A percentile compares a stretch with the other conserved stretches of the same genome.
These are phyloP conservation scores for Vanrija pseudolonga DNA, from an alignment of 1,284 basidiomycete species.

Conservation along the genomic window DNA sequence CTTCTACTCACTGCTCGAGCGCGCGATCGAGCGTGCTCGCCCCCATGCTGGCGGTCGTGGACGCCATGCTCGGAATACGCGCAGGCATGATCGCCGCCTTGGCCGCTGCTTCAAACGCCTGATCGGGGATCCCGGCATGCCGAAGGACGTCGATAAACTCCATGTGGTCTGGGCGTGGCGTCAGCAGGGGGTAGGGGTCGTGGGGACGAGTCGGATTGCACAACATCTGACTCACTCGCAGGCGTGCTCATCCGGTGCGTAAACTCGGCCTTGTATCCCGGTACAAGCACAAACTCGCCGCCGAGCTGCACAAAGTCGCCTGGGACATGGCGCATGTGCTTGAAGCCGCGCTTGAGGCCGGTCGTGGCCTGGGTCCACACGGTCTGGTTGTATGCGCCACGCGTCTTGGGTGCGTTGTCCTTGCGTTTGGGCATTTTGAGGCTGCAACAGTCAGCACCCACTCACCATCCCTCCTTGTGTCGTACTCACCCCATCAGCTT, in stretches of 20 bases:
- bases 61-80: constrained; percentile 6
- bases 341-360: constrained; percentile 41
- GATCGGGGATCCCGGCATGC: background rate
- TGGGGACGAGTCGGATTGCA: too few relatives aligned
- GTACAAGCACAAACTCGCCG: constrained; percentile 45
- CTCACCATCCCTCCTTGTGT: constrained; percentile 10
- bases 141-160: constrained; percentile 38
- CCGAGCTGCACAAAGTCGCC: constrained; percentile 46
- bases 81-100: background rate
- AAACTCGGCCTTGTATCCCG: constrained; percentile 41
- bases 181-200: too few relatives aligned
- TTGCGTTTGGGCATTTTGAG: constrained; percentile 29
- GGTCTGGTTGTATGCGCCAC: constrained; percentile 38
- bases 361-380: constrained; percentile 35
- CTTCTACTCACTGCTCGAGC: constrained; percentile 5
- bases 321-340: constrained; percentile 36
- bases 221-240: constrained; percentile 27
- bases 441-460: constrained; percentile 11
- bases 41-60: background rate
- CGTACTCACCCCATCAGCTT: constrained; percentile 27
- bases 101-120: background rate
- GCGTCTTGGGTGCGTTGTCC: constrained; percentile 2
- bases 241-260: constrained; percentile 48
- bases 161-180: constrained; percentile 34
- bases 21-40: constrained; percentile 3